Conservation (phyloP, 345 rosid species). For the Citrus trifoliata region DNA sequence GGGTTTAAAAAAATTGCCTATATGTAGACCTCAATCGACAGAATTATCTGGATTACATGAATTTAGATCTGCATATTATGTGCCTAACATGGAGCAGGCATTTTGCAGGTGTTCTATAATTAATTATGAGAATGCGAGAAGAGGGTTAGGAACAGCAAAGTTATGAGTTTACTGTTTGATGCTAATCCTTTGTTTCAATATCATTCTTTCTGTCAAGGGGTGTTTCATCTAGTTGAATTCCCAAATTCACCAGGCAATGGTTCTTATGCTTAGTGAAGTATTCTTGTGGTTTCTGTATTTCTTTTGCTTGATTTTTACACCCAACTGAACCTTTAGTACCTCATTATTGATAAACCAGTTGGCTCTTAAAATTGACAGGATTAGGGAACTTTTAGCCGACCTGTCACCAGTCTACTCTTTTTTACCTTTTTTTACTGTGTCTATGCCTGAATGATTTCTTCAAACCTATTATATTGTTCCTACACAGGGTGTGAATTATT, state of each 20-base stretch:
- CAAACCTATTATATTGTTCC: background rate
- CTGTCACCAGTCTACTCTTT: background rate
- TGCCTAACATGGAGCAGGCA: background rate
- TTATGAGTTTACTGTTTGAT: background rate
- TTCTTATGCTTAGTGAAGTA: background rate
- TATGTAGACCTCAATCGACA: background rate
- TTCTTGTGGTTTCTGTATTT: background rate
- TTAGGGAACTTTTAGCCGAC: background rate
- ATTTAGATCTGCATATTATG: background rate
- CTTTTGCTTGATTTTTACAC: background rate
- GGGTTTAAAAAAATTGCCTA: background rate
- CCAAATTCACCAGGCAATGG: background rate
- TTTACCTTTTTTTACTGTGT: too few relatives aligned
- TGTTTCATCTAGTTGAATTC: background rate
- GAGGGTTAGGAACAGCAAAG: background rate
- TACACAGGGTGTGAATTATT: background rate
- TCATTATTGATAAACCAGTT: background rate
- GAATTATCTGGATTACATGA: background rate
- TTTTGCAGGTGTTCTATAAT: background rate
- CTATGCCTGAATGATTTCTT: background rate
- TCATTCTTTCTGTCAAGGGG: background rate
- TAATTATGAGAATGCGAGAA: background rate
- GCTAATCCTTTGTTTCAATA: background rate
- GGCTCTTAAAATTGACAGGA: background rate
- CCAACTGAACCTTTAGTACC: background rate